Evolutionary conservation across 108 stramenopile genomes (phyloP).

Genomic region (Stephanodiscus triporus): DNA sequence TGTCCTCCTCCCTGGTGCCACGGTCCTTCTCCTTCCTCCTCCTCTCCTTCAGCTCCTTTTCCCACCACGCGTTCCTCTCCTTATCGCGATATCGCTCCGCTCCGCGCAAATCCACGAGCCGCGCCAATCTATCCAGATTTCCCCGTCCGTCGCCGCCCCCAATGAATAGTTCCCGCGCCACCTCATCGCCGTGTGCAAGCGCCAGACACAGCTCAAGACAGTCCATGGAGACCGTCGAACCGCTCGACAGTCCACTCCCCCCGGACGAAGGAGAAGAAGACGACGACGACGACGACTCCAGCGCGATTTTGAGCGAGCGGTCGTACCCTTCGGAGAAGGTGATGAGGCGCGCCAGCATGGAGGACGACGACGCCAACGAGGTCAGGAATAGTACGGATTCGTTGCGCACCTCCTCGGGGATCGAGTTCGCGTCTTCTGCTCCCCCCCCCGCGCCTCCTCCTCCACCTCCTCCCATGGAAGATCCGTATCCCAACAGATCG

Average conservation of each 20-base stretch:
- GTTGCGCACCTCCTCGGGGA: conserved; percentile 70
- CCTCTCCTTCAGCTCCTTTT: conserved; percentile 21
- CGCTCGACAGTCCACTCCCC: conserved; percentile 53
- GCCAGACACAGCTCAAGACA: conserved; percentile 57
- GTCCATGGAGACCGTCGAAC: conserved; percentile 57
- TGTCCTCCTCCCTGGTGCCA: not conserved
- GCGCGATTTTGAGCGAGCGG: conserved; percentile 56
- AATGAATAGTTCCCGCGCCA: conserved; percentile 57
- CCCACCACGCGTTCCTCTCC: conserved; percentile 51
- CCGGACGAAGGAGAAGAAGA: conserved; percentile 1
- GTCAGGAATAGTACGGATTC: conserved; percentile 64
- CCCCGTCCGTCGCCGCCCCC: conserved; percentile 55
- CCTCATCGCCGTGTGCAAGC: conserved; percentile 58
- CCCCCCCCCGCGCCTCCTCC: not conserved
- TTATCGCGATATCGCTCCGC: conserved; percentile 53
- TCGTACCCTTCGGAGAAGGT: conserved; percentile 72
- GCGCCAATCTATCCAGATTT: conserved; percentile 58
- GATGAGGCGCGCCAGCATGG: conserved; percentile 67
- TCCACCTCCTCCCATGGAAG: not conserved
- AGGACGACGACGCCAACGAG: conserved; percentile 49
- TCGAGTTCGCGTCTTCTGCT: conserved; percentile 1
- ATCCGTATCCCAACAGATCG: conserved; percentile 54
- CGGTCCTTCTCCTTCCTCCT: not conserved
- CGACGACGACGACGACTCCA: conserved; percentile 15
- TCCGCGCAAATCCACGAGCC: conserved; percentile 69